Evolutionary conservation across 2,329 filamentous ascomycete species (phyloP).

Genomic region (Aspergillus eucalypticola): DNA sequence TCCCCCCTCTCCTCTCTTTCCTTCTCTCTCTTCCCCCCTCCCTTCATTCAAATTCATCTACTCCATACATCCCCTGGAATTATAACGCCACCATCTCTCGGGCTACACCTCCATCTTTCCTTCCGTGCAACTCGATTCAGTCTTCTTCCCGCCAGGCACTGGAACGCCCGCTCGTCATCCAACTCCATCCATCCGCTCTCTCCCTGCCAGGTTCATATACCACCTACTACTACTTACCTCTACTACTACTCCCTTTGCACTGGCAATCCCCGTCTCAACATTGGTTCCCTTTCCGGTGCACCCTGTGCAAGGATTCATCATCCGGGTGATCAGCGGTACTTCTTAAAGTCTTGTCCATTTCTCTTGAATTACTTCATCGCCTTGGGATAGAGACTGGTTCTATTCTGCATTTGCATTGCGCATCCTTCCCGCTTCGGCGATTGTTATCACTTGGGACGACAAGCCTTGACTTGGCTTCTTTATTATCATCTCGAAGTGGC

Average conservation of each 20-base stretch:
- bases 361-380: slow-evolving; percentile 18
- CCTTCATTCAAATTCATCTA: too few relatives aligned
- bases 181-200: neutral
- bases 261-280: neutral
- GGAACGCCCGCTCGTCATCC: neutral
- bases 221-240: too few relatives aligned
- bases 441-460: neutral
- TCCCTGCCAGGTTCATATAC: slow-evolving; percentile 1
- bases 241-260: slow-evolving; percentile 12
- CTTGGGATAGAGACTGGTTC: slow-evolving; percentile 5
- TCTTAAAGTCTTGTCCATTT: slow-evolving; percentile 21
- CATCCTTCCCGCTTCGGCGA: neutral
- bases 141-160: neutral
- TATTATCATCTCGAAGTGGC: slow-evolving; percentile 8
- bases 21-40: too few relatives aligned
- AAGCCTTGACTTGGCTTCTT: neutral
- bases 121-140: slow-evolving; percentile 9
- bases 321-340: slow-evolving; percentile 22
- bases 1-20: too few relatives aligned
- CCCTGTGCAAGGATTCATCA: slow-evolving; percentile 13
- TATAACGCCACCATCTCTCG: slow-evolving; percentile 3
- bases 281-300: slow-evolving; percentile 13
- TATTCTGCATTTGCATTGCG: neutral
- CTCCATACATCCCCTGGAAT: slow-evolving; percentile 2
- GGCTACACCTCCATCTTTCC: neutral